These are phyloP conservation scores for Sordariomycetes sp. DNA, from an alignment of 2,329 filamentous ascomycete genomes.

Conservation along the genomic window DNA sequence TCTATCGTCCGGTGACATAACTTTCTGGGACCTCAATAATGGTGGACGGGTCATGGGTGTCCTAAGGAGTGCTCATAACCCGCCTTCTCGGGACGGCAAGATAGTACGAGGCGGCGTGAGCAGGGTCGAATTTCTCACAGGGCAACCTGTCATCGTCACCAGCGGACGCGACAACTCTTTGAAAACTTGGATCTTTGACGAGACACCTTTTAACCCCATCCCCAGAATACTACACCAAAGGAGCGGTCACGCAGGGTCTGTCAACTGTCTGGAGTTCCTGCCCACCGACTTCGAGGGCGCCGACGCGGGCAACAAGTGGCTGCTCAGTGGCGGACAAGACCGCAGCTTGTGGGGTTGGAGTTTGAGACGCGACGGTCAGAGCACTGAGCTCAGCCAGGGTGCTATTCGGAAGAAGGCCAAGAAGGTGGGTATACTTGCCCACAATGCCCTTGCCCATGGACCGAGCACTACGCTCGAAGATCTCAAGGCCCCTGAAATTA, in stretches of 20 bases:
- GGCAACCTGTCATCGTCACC: constrained; percentile 83
- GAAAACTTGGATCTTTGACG: constrained; percentile 94
- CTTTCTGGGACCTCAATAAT: constrained; percentile 90
- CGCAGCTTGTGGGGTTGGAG: constrained; percentile 95
- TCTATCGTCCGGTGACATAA: constrained; percentile 72
- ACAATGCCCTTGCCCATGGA: constrained; percentile 45
- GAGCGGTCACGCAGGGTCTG: constrained; percentile 80
- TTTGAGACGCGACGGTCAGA: constrained; percentile 87
- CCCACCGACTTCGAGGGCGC: constrained; percentile 84
- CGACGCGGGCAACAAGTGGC: constrained; percentile 85
- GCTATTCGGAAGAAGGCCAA: constrained; percentile 81
- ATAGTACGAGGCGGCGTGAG: constrained; percentile 69
- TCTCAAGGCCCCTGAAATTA: constrained; percentile 86
- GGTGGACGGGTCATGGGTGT: constrained; percentile 81
- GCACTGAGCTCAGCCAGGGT: constrained; percentile 86
- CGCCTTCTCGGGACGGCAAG: constrained; percentile 46
- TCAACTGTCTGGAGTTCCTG: constrained; percentile 75
- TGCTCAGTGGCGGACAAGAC: constrained; percentile 82
- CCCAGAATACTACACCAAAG: constrained; percentile 79
- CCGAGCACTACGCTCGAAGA: constrained; percentile 58
- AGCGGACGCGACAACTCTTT: constrained; percentile 89
- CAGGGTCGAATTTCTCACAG: constrained; percentile 79
- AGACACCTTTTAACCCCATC: constrained; percentile 78
- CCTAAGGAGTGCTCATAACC: constrained; percentile 79
- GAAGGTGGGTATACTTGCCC: constrained; percentile 66